These are phyloP conservation scores for Tulasnella sp. DNA, from an alignment of 768 basidiomycete species.

Conservation along the genomic window DNA sequence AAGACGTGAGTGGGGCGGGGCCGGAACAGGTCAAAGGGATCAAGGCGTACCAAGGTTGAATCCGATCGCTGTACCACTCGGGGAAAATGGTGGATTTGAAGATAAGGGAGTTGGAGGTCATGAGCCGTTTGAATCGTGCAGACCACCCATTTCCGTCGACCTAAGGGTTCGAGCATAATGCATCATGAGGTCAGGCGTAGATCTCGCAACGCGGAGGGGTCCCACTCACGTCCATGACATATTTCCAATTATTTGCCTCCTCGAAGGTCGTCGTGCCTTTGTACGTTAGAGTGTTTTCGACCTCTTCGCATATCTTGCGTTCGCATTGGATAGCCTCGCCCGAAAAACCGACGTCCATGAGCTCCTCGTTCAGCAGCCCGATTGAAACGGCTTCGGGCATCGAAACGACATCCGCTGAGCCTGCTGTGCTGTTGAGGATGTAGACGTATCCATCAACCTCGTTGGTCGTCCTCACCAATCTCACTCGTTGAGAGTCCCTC, in stretches of 20 bases:
- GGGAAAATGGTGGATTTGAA: conserved; percentile 33
- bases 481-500: conserved; percentile 21
- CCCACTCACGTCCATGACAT: conserved; percentile 24
- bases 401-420: neutral
- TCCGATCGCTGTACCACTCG: conserved; percentile 41
- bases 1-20: neutral
- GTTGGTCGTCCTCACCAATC: conserved; percentile 12
- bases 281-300: conserved; percentile 19
- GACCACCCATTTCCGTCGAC: conserved; percentile 29
- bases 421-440: neutral
- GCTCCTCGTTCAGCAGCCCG: conserved; percentile 16
- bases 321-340: conserved; percentile 24
- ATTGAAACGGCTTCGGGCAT: neutral
- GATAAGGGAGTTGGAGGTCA: conserved; percentile 24
- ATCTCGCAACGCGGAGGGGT: neutral
- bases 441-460: neutral
- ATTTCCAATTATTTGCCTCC: conserved; percentile 24
- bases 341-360: conserved; percentile 24
- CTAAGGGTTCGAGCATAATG: neutral
- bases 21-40: neutral
- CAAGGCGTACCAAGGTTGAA: neutral
- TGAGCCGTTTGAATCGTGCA: conserved; percentile 27
- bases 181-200: neutral
- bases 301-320: conserved; percentile 14
- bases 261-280: conserved; percentile 18